Conservation (phyloP, 108 stramenopile species). For the Cyclotella choctawhatcheeana region DNA sequence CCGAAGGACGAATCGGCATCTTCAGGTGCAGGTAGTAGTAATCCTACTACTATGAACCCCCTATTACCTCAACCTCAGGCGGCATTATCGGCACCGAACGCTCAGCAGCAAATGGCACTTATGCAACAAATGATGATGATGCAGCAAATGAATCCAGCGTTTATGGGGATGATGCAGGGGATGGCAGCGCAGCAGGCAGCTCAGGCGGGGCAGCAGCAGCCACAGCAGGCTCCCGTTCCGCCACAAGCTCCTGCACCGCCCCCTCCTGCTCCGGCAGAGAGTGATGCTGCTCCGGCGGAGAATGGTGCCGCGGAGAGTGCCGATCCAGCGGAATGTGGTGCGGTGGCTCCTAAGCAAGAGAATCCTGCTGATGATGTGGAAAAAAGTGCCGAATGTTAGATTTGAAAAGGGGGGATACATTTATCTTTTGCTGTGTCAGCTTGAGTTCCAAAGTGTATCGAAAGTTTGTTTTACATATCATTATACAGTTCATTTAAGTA, state of each 20-base stretch:
- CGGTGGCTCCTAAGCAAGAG: too few species aligned
- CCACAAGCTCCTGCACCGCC: not conserved
- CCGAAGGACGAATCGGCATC: constrained; percentile 22
- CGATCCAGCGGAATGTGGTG: too few species aligned
- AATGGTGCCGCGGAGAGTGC: too few species aligned
- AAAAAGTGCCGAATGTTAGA: too few species aligned
- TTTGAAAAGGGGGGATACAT: too few species aligned
- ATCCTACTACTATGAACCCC: too few species aligned
- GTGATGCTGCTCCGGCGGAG: not conserved
- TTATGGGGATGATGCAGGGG: constrained; percentile 39
- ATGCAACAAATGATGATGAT: constrained; percentile 44
- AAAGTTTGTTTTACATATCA: not conserved
- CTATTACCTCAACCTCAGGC: too few species aligned
- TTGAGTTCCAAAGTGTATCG: too few species aligned
- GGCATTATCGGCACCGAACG: constrained; percentile 11
- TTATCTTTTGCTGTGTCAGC: too few species aligned
- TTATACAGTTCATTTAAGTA: not conserved
- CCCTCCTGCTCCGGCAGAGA: not conserved
- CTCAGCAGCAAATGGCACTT: constrained; percentile 22
- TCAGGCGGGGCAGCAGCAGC: constrained; percentile 5
- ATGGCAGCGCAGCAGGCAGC: constrained; percentile 14
- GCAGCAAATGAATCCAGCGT: constrained; percentile 15
- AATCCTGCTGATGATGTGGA: too few species aligned
- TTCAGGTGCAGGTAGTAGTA: constrained; percentile 4
- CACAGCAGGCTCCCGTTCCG: too few species aligned